phyloP scores from a whole-genome alignment of 768 basidiomycete genomes.

The Steccherinum ochraceum region DNA sequence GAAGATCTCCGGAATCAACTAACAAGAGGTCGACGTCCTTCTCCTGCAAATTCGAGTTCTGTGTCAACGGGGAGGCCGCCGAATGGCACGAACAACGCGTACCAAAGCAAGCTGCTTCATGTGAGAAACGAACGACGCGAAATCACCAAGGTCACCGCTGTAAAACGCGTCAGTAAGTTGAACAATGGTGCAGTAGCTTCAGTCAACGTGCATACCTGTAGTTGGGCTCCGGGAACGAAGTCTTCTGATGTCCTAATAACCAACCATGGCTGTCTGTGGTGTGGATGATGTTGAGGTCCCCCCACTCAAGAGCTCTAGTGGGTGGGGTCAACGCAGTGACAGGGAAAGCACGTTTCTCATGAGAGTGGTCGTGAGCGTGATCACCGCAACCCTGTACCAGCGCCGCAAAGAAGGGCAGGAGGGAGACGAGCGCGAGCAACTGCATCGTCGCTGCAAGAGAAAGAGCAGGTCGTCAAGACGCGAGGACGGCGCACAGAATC shows the following conservation, averaged over 20 bases:
- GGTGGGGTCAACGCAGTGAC: conserved; percentile 46
- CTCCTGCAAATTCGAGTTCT: conserved; percentile 27
- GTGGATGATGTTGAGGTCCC: conserved; percentile 83
- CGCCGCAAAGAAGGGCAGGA: conserved; percentile 7
- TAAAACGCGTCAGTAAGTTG: not conserved
- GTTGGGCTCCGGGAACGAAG: conserved; percentile 67
- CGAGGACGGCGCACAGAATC: not conserved
- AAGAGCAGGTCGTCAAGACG: not conserved
- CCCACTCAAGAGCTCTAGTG: conserved; percentile 68
- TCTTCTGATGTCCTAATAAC: conserved; percentile 80
- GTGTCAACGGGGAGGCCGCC: too few relatives aligned
- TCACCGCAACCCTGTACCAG: conserved; percentile 17
- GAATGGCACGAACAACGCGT: conserved; percentile 7
- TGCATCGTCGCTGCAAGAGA: not conserved
- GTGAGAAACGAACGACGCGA: conserved; percentile 78
- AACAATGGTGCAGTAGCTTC: too few relatives aligned
- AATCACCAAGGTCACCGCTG: conserved; percentile 70
- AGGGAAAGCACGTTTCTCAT: conserved; percentile 32
- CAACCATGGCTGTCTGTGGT: conserved; percentile 84
- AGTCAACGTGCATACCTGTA: conserved; percentile 42
- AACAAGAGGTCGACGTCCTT: conserved; percentile 79
- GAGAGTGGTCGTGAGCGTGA: conserved; percentile 26
- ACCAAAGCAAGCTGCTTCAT: conserved; percentile 73
- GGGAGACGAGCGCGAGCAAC: conserved; percentile 9
- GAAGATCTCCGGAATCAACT: conserved; percentile 76